phyloP scores from a whole-genome alignment of 2,329 filamentous ascomycete species.

The Claviceps sp. region DNA sequence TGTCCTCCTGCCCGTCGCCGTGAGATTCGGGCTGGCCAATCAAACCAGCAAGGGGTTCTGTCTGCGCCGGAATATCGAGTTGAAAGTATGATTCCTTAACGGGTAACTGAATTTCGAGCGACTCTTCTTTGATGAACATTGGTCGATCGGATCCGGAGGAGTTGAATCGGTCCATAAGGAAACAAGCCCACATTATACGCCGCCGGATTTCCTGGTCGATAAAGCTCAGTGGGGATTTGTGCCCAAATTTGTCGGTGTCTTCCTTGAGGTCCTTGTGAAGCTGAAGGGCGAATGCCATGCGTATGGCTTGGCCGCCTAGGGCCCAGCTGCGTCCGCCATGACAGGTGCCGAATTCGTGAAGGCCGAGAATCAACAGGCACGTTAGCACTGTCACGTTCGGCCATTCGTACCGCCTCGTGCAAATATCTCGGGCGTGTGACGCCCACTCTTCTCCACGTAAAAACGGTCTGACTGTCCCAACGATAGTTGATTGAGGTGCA shows the following conservation, averaged over 20 bases:
- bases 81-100: constrained; percentile 84
- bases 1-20: constrained; percentile 55
- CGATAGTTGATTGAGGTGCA: constrained; percentile 73
- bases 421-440: constrained; percentile 71
- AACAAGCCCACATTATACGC: constrained; percentile 96
- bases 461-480: constrained; percentile 59
- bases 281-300: constrained; percentile 94
- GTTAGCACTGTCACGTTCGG: constrained; percentile 94
- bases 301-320: constrained; percentile 82
- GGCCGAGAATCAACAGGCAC: constrained; percentile 71
- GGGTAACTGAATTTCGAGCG: constrained; percentile 77
- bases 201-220: constrained; percentile 87
- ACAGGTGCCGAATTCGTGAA: constrained; percentile 95
- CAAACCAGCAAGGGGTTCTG: constrained; percentile 66
- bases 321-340: constrained; percentile 95
- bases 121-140: constrained; percentile 80
- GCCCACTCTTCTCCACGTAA: constrained; percentile 88
- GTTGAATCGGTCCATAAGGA: constrained; percentile 94
- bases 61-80: constrained; percentile 78
- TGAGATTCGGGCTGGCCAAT: constrained; percentile 48
- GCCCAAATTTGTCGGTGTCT: constrained; percentile 52
- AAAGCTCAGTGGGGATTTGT: constrained; percentile 60
- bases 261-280: constrained; percentile 83
- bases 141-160: constrained; percentile 89
- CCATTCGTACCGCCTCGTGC: constrained; percentile 77